Conservation (phyloP, 768 basidiomycete genomes). For the Pisolithus tinctorius region DNA sequence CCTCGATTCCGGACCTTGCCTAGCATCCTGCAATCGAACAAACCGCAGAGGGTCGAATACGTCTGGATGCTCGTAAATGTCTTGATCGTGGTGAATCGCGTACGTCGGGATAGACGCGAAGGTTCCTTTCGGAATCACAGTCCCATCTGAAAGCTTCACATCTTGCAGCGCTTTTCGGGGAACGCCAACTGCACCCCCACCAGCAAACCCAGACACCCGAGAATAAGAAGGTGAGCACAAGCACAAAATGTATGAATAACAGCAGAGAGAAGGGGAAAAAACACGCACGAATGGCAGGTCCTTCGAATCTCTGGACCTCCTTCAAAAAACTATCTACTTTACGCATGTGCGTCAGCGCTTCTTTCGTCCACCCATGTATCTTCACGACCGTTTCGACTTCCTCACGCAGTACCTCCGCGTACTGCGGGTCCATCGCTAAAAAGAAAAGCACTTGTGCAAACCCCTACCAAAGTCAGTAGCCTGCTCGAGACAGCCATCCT, state of each 20-base stretch:
- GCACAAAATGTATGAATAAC: not conserved
- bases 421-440: constrained; percentile 32
- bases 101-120: constrained; percentile 16
- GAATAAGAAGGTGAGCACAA: too few relatives aligned
- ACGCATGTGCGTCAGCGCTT: constrained; percentile 23
- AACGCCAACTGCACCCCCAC: constrained; percentile 17
- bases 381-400: constrained; percentile 28
- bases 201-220: too few relatives aligned
- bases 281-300: constrained; percentile 16
- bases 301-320: constrained; percentile 29
- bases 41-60: constrained; percentile 47
- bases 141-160: constrained; percentile 33
- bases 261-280: not conserved
- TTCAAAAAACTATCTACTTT: constrained; percentile 37
- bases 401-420: constrained; percentile 28
- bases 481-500: not conserved
- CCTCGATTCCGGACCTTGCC: constrained; percentile 23
- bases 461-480: constrained; percentile 10
- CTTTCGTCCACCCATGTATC: constrained; percentile 25
- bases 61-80: constrained; percentile 27
- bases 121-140: constrained; percentile 30
- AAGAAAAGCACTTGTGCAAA: constrained; percentile 29
- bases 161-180: constrained; percentile 26
- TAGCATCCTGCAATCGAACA: constrained; percentile 26
- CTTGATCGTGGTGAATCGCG: constrained; percentile 15